Base-by-base conservation (phyloP, 805 yeast genomes). In the Sugiyamaella boreocaroliniensis region DNA sequence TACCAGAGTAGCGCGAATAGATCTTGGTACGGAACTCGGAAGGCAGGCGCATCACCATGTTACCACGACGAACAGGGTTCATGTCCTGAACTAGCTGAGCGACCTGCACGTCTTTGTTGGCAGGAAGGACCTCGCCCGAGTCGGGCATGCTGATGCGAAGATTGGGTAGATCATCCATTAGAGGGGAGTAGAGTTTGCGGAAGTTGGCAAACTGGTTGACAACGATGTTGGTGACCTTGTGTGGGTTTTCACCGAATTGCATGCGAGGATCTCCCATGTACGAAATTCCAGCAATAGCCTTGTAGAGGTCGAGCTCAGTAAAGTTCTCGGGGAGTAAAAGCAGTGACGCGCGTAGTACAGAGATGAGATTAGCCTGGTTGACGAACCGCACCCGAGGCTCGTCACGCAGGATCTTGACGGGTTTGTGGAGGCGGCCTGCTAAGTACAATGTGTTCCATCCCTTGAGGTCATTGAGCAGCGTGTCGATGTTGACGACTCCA, bases 381-480 rank as follows among this genome's bases (percentile, higher is more conserved):
- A 85, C 73, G 52, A 83, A 79, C 51, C 79, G 74, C 7, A 86
- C 75, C 61, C 79, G 74, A 1, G 83, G 75, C 53, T 83, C 82
- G 61, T 82, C 86, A 57, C 81, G 77, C 41, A 87, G 66, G 34
- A 86, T 76, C 55, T 86, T 84, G 4, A 92, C 95, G 0, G 99
- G 99, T 63, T 93, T 93, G 61, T 93, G 99, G 53, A 93, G 72
- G 56, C 99, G 75, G 1, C 99, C 99, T 1, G 97, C 95, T 16
- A 93, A 64, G 62, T 93, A 93, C 61, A 93, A 77, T 0, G 89
- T 79, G 29, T 81, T 74, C 99, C 99, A 93, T 51, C 84, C 80
- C n/a, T 79, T 73, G 26, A 93, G 71, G 69, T 93, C 99, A 40
- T 73, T 73, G 40, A 82, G 68, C 18, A 88, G 69, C 9, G 76